Evolutionary conservation across 164 flowering plant genomes (phyloP), one percentile per base, ranked within the genome.

Genomic region (Nelumbo lutea): DNA sequence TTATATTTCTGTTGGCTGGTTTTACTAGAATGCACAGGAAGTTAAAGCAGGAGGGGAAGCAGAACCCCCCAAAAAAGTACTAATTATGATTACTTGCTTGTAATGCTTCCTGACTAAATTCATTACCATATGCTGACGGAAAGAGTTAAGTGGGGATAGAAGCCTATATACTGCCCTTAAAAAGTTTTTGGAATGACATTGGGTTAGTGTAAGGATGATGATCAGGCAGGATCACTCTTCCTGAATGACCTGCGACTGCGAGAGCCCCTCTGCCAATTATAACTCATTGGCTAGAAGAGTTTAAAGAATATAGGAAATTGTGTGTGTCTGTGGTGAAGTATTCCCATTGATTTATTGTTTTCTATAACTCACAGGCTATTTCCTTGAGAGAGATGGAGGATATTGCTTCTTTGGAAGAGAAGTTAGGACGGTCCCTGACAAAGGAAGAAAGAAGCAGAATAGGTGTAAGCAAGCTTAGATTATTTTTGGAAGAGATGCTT

Each of bases 381-480:
- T 82, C 83, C 27, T 71, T 76, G 67, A 84, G 98, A 75, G 98
- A 94, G 83, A 75, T 81, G 79, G 96, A 90, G 79, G 98, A 94
- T 78, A 43, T 86, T 73, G 76, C 88, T 67, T 75, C 83, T 59
- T 80, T 91, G 80, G 96, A 91, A 78, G 93, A 90, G 71, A 94
- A 94, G 81, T 76, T 94, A 73, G 88, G 92, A 45, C 77, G 98
- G 70, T 13, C 86, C 65, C 78, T 94, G 62, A 85, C 96, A 56
- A 79, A 83, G 48, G 88, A 88, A 79, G 98, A 94, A 82, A 88
- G 88, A 75, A 87, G 87, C 78, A 81, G 95, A 75, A 90, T 90
- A 67, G 98, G 98, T 66, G 86, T 94, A 50, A 91, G 95, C 86
- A 94, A 82, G 73, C 94, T 94, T 51, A 85, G 94, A 72, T 66